phyloP scores from a whole-genome alignment of 1,139 yeast genomes.

The Pichia norvegensis region DNA sequence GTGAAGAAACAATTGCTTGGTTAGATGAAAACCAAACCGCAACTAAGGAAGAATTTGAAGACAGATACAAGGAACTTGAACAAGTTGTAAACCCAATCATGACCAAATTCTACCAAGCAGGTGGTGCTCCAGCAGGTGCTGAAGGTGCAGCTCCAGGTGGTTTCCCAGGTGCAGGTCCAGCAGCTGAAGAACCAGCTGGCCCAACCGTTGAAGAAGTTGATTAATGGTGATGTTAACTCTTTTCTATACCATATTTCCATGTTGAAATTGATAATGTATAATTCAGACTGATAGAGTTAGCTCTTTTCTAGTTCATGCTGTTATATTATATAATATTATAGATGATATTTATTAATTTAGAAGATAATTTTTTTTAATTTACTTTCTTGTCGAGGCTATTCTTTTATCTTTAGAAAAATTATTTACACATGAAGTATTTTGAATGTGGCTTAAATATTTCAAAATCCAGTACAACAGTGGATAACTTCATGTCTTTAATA shows the following conservation, averaged over 20 bases:
- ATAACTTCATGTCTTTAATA: too few species aligned
- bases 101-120: conserved; percentile 51
- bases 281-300: background rate
- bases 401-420: too few species aligned
- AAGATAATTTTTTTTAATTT: too few species aligned
- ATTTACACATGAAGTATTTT: too few species aligned
- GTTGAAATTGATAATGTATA: background rate
- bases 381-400: too few species aligned
- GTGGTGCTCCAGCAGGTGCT: conserved; percentile 41
- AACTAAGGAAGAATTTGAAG: conserved; percentile 45
- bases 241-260: background rate
- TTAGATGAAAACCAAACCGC: conserved; percentile 43
- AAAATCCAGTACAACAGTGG: too few species aligned
- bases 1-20: conserved; percentile 39
- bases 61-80: conserved; percentile 58
- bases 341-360: background rate
- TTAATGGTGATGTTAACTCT: conserved; percentile 23
- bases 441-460: too few species aligned
- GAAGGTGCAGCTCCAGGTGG: conserved; percentile 37
- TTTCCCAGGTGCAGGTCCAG: conserved; percentile 36
- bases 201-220: conserved; percentile 72
- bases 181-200: conserved; percentile 34
- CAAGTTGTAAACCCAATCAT: conserved; percentile 56
- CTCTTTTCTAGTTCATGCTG: background rate
- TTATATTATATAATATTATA: background rate